These are phyloP conservation scores for Collybia sp. DNA, from an alignment of 768 basidiomycete species.

Conservation along the genomic window DNA sequence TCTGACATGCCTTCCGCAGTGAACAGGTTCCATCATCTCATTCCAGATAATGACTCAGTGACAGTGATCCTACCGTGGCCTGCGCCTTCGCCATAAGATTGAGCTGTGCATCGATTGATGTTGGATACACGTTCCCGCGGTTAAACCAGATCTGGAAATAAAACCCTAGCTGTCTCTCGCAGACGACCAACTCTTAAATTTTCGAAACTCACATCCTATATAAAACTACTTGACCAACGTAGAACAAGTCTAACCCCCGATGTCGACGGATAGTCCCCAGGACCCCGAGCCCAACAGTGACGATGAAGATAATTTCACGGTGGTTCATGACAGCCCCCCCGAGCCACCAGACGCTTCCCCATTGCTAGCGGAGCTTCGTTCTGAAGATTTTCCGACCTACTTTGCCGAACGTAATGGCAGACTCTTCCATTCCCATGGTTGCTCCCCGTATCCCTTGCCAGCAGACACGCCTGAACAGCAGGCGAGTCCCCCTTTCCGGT, in stretches of 20 bases:
- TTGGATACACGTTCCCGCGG: no score
- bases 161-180: conserved; percentile 1
- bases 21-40: no score
- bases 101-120: no score
- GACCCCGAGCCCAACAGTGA: conserved; percentile 15
- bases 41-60: no score
- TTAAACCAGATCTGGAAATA: no score
- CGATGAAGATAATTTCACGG: conserved; percentile 9
- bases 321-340: not conserved
- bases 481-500: conserved; percentile 37
- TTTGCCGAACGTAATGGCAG: conserved; percentile 56
- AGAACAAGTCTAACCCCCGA: no score
- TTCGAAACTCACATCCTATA: no score
- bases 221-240: no score
- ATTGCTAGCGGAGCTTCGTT: conserved; percentile 31
- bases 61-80: not conserved
- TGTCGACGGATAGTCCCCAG: conserved; percentile 6
- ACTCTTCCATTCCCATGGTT: conserved; percentile 64
- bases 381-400: conserved; percentile 53
- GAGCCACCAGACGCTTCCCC: conserved; percentile 5
- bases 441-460: conserved; percentile 67
- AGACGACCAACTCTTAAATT: conserved; percentile 1
- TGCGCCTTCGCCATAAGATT: conserved; percentile 2
- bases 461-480: conserved; percentile 66
- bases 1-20: no score